Conservation (phyloP, 371 early-diverging fungal species). For the Rhizopus arrhizus region DNA sequence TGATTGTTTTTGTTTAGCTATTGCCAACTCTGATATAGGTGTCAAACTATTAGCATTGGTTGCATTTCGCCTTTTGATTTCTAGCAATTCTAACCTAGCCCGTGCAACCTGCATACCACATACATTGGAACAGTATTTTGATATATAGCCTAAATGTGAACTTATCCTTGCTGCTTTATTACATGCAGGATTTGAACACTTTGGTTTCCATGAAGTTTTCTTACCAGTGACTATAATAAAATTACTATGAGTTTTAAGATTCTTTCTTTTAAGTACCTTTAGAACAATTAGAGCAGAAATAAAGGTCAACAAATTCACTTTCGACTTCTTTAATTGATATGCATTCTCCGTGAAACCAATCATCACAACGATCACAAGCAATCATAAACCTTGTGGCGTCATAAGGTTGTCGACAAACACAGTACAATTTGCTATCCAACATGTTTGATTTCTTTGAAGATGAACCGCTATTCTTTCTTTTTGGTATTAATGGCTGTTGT, state of each 20-base stretch:
- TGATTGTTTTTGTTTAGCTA: constrained; percentile 18
- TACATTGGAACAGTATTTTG: constrained; percentile 46
- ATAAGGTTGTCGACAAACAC: constrained; percentile 59
- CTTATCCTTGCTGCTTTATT: constrained; percentile 34
- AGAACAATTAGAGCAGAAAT: constrained; percentile 59
- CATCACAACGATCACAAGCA: constrained; percentile 66
- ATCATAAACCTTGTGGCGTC: constrained; percentile 64
- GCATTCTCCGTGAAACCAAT: constrained; percentile 72
- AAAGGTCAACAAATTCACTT: constrained; percentile 59
- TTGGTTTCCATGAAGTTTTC: constrained; percentile 52
- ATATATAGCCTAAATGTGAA: constrained; percentile 32
- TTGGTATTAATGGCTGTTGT: not conserved
- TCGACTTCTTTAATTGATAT: constrained; percentile 62
- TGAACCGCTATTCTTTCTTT: not conserved
- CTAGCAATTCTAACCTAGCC: constrained; percentile 37
- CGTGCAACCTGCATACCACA: constrained; percentile 51
- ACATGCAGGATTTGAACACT: constrained; percentile 52
- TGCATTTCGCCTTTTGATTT: constrained; percentile 32
- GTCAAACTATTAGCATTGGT: not conserved
- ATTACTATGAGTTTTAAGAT: not conserved
- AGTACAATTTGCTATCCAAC: constrained; percentile 39
- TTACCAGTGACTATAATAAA: constrained; percentile 42
- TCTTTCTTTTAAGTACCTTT: constrained; percentile 29
- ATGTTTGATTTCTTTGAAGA: not conserved
- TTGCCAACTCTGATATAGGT: constrained; percentile 8